Conservation (phyloP, 75 land plant genomes). For the Selaginella tamariscina region DNA sequence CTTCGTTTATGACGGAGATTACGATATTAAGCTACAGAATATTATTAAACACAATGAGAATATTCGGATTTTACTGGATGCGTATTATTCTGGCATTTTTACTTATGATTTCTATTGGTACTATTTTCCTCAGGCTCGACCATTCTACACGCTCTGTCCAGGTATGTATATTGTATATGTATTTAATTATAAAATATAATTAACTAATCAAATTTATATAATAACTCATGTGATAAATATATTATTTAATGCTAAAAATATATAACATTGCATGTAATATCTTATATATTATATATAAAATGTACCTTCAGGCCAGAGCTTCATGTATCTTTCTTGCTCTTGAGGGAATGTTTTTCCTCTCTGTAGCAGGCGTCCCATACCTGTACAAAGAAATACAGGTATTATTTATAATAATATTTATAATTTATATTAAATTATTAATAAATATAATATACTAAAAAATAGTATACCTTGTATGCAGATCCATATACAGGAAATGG, state of each 20-base stretch:
- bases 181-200: too few species aligned
- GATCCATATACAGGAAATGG: constrained; percentile 1
- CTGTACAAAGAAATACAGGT: constrained; percentile 3
- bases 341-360: constrained; percentile 4
- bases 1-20: neutral
- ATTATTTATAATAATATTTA: too few species aligned
- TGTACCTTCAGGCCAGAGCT: constrained; percentile 7
- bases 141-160: constrained; percentile 9
- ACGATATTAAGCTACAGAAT: neutral
- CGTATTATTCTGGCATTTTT: neutral
- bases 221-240: too few species aligned
- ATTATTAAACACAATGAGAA: constrained; percentile 3
- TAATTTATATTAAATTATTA: too few species aligned
- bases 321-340: constrained; percentile 12
- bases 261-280: too few species aligned
- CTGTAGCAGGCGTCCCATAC: constrained; percentile 7
- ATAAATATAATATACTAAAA: neutral
- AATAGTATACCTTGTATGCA: constrained; percentile 6
- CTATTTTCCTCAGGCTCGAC: constrained; percentile 5
- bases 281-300: too few species aligned
- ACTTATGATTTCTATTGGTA: constrained; percentile 15
- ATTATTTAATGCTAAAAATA: too few species aligned
- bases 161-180: too few species aligned
- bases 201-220: too few species aligned
- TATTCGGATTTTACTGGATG: constrained; percentile 5